Conservation (phyloP, 2,329 filamentous ascomycete species). For the Byssoonygena ceratinophila region DNA sequence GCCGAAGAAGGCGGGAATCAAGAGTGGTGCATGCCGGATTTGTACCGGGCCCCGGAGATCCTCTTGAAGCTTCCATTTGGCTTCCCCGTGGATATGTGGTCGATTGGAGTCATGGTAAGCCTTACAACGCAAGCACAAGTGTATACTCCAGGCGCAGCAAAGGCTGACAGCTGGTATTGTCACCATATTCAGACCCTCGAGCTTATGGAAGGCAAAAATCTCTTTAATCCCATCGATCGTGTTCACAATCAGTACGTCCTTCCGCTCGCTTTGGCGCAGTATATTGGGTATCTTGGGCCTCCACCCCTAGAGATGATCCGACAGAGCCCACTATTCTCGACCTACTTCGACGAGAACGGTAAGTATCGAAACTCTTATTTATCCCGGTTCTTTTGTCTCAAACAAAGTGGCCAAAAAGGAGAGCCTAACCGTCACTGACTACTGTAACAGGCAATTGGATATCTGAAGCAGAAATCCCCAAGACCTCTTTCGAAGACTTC, state of each 20-base stretch:
- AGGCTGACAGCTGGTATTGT: neutral
- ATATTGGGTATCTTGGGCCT: constrained; percentile 23
- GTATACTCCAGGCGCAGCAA: neutral
- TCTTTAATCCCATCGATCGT: constrained; percentile 21
- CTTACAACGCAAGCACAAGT: neutral
- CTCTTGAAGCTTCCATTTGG: constrained; percentile 19
- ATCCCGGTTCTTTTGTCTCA: neutral
- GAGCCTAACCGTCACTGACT: neutral
- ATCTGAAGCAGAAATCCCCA: constrained; percentile 16
- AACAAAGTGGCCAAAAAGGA: neutral
- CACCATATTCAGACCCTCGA: neutral
- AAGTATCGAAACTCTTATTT: too few relatives aligned
- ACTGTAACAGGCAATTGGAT: constrained; percentile 17
- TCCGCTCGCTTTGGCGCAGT: constrained; percentile 22
- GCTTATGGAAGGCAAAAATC: constrained; percentile 21
- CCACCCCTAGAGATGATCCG: constrained; percentile 20
- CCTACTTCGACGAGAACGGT: constrained; percentile 16
- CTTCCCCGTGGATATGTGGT: constrained; percentile 21
- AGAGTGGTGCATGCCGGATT: constrained; percentile 22
- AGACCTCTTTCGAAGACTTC: constrained; percentile 12
- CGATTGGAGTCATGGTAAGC: constrained; percentile 22
- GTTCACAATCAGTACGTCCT: constrained; percentile 22
- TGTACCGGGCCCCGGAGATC: constrained; percentile 22
- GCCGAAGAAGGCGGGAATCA: constrained; percentile 5
- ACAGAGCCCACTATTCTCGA: constrained; percentile 16